A percentile compares a stretch with the other conserved stretches of the same genome.
phyloP scores from a whole-genome alignment of 371 early-diverging fungal genomes.

The Dichotomocladium elegans region DNA sequence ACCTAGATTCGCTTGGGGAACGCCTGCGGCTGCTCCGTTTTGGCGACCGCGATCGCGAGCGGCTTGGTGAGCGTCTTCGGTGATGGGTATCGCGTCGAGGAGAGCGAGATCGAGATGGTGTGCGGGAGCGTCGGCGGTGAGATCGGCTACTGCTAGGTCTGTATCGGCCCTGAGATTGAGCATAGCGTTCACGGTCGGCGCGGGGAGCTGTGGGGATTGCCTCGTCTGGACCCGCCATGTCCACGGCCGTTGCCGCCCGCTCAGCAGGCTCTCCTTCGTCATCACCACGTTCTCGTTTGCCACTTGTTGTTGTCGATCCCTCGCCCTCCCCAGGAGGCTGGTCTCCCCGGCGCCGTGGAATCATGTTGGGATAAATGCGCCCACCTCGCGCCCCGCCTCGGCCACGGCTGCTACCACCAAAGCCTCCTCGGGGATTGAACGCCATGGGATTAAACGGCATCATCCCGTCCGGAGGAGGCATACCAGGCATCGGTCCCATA shows the following conservation, averaged over 20 bases:
- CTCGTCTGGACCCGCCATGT: conserved; percentile 20
- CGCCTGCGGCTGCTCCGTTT: conserved; percentile 15
- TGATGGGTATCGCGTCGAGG: conserved; percentile 5
- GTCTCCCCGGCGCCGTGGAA: too few relatives aligned
- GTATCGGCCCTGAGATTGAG: not conserved
- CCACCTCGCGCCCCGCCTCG: conserved; percentile 21
- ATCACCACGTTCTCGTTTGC: conserved; percentile 1
- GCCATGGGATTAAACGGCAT: not conserved
- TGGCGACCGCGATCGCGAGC: conserved; percentile 18
- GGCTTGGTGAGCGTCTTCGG: conserved; percentile 6
- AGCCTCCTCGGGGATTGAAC: conserved; percentile 24
- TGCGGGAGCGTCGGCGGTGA: conserved; percentile 8
- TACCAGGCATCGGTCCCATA: conserved; percentile 25
- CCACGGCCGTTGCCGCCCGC: conserved; percentile 7
- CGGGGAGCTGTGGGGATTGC: conserved; percentile 25
- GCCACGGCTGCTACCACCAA: conserved; percentile 21
- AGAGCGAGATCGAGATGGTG: not conserved
- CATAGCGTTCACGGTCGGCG: conserved; percentile 16
- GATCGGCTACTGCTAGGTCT: conserved; percentile 9
- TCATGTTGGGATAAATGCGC: conserved; percentile 10
- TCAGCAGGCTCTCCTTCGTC: not conserved
- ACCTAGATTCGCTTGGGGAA: conserved; percentile 11
- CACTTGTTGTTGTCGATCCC: conserved; percentile 6
- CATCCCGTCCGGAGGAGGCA: conserved; percentile 42
- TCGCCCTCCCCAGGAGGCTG: too few relatives aligned